phyloP scores from a whole-genome alignment of 176 grass and related monocot species.

The Oryza australiensis region DNA sequence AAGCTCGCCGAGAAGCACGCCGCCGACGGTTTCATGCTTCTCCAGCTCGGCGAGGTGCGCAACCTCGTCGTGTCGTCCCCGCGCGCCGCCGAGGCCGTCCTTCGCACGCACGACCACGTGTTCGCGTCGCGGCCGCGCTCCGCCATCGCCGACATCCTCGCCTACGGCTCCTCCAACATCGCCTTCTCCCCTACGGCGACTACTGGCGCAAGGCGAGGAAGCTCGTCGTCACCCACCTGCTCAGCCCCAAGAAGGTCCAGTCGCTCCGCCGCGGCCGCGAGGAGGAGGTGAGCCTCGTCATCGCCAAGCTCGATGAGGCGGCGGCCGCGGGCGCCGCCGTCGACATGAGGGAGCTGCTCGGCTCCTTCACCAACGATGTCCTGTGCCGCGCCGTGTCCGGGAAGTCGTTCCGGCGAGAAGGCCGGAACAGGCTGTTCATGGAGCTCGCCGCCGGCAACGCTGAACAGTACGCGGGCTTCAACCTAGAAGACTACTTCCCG shows the following conservation, averaged over 20 bases:
- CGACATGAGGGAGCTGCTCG: slow-evolving; percentile 45
- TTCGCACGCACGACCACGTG: slow-evolving; percentile 55
- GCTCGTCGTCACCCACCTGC: slow-evolving; percentile 35
- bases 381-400: slow-evolving; percentile 45
- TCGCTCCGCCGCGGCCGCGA: neutral
- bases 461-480: slow-evolving; percentile 34
- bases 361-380: slow-evolving; percentile 41
- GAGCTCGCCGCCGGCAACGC: slow-evolving; percentile 32
- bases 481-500: slow-evolving; percentile 54
- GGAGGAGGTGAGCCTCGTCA: slow-evolving; percentile 6
- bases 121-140: slow-evolving; percentile 51
- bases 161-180: slow-evolving; percentile 33
- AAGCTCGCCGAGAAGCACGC: slow-evolving; percentile 24
- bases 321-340: neutral
- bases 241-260: slow-evolving; percentile 29
- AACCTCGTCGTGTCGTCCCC: slow-evolving; percentile 52
- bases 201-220: slow-evolving; percentile 45
- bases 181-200: slow-evolving; percentile 33
- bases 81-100: slow-evolving; percentile 30
- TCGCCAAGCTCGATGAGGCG: neutral
- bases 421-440: slow-evolving; percentile 38
- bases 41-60: slow-evolving; percentile 49
- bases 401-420: slow-evolving; percentile 24
- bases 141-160: neutral
- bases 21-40: slow-evolving; percentile 36